Evolutionary conservation across 768 basidiomycete genomes (phyloP).

Genomic region (Trichaptum fuscoviolaceum): DNA sequence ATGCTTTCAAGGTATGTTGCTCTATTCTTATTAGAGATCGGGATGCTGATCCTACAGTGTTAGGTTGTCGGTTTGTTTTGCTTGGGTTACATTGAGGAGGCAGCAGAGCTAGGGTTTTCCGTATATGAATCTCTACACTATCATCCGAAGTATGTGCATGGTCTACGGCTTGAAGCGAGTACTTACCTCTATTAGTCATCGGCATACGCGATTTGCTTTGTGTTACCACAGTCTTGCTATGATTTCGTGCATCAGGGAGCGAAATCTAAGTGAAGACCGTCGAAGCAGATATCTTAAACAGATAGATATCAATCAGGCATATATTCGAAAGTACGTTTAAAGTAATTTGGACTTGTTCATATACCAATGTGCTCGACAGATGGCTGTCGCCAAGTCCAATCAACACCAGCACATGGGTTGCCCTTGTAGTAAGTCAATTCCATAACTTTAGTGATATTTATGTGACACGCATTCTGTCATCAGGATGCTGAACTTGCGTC

Average conservation of each 20-base stretch:
- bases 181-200: slow-evolving; percentile 39
- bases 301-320: slow-evolving; percentile 54
- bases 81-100: slow-evolving; percentile 52
- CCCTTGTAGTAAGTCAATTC: slow-evolving; percentile 48
- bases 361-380: slow-evolving; percentile 26
- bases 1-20: slow-evolving; percentile 51
- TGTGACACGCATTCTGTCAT: not conserved
- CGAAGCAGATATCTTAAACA: slow-evolving; percentile 46
- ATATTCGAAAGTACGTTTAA: slow-evolving; percentile 47
- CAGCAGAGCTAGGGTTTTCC: slow-evolving; percentile 57
- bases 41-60: not conserved
- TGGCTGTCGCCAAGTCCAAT: slow-evolving; percentile 69
- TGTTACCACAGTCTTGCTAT: slow-evolving; percentile 71
- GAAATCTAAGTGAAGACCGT: slow-evolving; percentile 29
- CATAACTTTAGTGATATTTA: not conserved
- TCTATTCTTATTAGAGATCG: not conserved
- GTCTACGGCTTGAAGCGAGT: not conserved
- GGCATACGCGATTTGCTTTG: slow-evolving; percentile 60
- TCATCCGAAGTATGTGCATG: slow-evolving; percentile 56
- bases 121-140: slow-evolving; percentile 52
- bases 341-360: not conserved
- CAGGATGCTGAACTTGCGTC: slow-evolving; percentile 72
- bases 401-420: slow-evolving; percentile 64
- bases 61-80: slow-evolving; percentile 63
- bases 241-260: slow-evolving; percentile 51